Evolutionary conservation across 2,329 filamentous ascomycete species (phyloP).

Genomic region (Pezicula carpinea): DNA sequence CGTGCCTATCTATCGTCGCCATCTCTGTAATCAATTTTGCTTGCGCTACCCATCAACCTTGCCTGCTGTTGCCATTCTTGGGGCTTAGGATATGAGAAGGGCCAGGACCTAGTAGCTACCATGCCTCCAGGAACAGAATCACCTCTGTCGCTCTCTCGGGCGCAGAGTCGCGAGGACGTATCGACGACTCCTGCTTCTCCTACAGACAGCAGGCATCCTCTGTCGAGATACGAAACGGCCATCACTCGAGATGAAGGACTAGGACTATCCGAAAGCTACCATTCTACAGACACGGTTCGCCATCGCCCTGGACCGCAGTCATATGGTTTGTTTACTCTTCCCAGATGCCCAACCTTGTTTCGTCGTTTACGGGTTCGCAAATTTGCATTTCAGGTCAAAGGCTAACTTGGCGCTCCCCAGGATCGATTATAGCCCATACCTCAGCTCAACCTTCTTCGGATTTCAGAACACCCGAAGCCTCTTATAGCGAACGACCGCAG

Average conservation of each 20-base stretch:
- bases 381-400: neutral
- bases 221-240: conserved; percentile 23
- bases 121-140: conserved; percentile 1
- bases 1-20: too few species aligned
- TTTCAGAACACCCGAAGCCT: conserved; percentile 24
- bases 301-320: conserved; percentile 43
- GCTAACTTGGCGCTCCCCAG: conserved; percentile 13
- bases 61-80: too few species aligned
- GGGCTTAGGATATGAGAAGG: neutral
- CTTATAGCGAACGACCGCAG: conserved; percentile 21
- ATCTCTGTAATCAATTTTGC: too few species aligned
- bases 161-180: conserved; percentile 17
- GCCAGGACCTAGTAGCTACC: conserved; percentile 3
- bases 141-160: neutral
- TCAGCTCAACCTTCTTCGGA: conserved; percentile 13
- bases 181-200: conserved; percentile 37
- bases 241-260: conserved; percentile 37
- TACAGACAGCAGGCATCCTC: conserved; percentile 43
- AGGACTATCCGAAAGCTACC: conserved; percentile 47
- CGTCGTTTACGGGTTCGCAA: neutral
- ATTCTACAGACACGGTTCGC: conserved; percentile 56
- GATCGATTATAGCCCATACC: conserved; percentile 17
- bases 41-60: too few species aligned
- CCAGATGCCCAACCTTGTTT: neutral
- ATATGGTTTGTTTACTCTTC: conserved; percentile 47